Conservation (phyloP, 371 early-diverging fungal genomes). For the Apophysomyces variabilis region DNA sequence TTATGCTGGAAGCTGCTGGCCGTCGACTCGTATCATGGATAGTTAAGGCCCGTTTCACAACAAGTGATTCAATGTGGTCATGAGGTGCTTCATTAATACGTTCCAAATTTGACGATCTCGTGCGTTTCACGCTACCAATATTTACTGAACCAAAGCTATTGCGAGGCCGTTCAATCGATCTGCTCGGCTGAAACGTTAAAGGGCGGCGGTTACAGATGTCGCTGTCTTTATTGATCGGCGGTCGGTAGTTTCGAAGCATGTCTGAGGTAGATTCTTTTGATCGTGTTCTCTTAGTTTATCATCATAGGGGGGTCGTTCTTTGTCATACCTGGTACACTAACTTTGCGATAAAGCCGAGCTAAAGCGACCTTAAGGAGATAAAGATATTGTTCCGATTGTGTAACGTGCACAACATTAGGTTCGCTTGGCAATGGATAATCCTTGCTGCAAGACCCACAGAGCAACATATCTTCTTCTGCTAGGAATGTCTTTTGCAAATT, state of each 20-base stretch:
- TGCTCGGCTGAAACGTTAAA: not conserved
- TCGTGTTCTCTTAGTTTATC: slow-evolving; percentile 1
- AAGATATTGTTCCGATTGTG: slow-evolving; percentile 85
- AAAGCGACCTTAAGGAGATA: slow-evolving; percentile 81
- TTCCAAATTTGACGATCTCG: slow-evolving; percentile 43
- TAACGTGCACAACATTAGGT: slow-evolving; percentile 66
- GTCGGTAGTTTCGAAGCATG: not conserved
- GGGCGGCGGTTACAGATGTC: slow-evolving; percentile 1
- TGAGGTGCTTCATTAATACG: slow-evolving; percentile 16
- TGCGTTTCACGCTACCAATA: slow-evolving; percentile 42
- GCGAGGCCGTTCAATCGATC: not conserved
- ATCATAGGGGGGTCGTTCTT: not conserved
- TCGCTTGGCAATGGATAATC: slow-evolving; percentile 16
- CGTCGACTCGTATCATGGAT: slow-evolving; percentile 5
- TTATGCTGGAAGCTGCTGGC: not conserved
- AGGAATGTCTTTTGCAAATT: slow-evolving; percentile 55
- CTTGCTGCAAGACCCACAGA: slow-evolving; percentile 38
- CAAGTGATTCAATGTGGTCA: slow-evolving; percentile 4
- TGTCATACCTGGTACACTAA: slow-evolving; percentile 51
- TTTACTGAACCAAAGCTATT: slow-evolving; percentile 27
- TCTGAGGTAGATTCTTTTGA: not conserved
- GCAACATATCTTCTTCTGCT: slow-evolving; percentile 49
- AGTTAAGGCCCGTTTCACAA: slow-evolving; percentile 10
- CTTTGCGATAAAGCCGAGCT: slow-evolving; percentile 67
- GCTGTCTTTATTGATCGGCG: not conserved